phyloP scores from a whole-genome alignment of 2,329 filamentous ascomycete species.

The Ceratocystis diversiconidia region DNA sequence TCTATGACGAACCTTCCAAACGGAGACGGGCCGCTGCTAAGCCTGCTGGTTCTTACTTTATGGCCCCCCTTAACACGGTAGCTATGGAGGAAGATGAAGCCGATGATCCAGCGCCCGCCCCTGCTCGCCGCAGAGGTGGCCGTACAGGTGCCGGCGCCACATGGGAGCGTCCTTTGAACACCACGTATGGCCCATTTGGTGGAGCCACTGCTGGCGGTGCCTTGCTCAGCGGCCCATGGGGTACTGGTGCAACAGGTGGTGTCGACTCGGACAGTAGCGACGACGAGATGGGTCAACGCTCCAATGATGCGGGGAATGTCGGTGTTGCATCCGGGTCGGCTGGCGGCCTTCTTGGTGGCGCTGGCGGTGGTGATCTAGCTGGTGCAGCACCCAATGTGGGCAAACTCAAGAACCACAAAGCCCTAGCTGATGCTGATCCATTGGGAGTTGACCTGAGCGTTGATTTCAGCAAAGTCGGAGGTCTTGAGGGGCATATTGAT shows the following conservation, averaged over 20 bases:
- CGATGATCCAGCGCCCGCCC: slow-evolving; percentile 51
- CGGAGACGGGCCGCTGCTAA: slow-evolving; percentile 44
- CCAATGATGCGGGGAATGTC: slow-evolving; percentile 42
- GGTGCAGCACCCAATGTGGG: slow-evolving; percentile 60
- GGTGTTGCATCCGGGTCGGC: slow-evolving; percentile 44
- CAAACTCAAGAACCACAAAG: slow-evolving; percentile 84
- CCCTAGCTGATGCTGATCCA: slow-evolving; percentile 84
- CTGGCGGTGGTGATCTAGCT: slow-evolving; percentile 26
- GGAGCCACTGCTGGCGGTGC: slow-evolving; percentile 62
- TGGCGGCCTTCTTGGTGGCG: slow-evolving; percentile 31
- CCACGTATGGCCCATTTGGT: slow-evolving; percentile 84
- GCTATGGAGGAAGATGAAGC: slow-evolving; percentile 63
- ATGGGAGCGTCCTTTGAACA: slow-evolving; percentile 74
- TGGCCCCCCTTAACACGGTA: slow-evolving; percentile 50
- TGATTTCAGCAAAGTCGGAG: slow-evolving; percentile 87
- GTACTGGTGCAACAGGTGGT: slow-evolving; percentile 57
- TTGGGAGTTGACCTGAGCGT: slow-evolving; percentile 85
- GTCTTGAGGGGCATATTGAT: slow-evolving; percentile 84
- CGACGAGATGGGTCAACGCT: slow-evolving; percentile 63
- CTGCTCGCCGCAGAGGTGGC: slow-evolving; percentile 52
- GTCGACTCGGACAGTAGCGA: slow-evolving; percentile 95
- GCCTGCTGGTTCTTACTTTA: slow-evolving; percentile 64
- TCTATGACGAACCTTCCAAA: slow-evolving; percentile 42
- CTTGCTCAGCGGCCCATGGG: slow-evolving; percentile 60
- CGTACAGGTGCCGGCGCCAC: slow-evolving; percentile 42